Evolutionary conservation across 257 asterid genomes (phyloP).

Genomic region (Salvia rosmarinus): DNA sequence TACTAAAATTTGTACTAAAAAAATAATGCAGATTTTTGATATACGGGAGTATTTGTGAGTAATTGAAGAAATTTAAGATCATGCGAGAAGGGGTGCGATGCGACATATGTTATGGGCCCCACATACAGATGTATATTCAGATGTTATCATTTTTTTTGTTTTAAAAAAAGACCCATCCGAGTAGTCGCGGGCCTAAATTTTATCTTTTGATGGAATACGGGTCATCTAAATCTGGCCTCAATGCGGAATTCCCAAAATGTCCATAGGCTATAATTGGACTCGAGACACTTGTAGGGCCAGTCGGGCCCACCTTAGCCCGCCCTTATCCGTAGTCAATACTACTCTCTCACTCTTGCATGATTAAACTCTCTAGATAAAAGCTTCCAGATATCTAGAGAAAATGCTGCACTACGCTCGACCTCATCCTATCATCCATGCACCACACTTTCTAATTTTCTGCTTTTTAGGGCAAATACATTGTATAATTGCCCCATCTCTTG

Average conservation of each 20-base stretch:
- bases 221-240: slow-evolving; percentile 15
- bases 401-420: slow-evolving; percentile 4
- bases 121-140: background rate
- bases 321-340: slow-evolving; percentile 34
- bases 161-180: background rate
- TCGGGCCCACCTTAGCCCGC: slow-evolving; percentile 21
- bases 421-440: background rate
- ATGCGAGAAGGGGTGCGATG: background rate
- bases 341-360: slow-evolving; percentile 11
- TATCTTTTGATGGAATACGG: slow-evolving; percentile 28
- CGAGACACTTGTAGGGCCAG: background rate
- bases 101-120: background rate
- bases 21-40: too few relatives aligned
- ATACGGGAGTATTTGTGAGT: too few relatives aligned
- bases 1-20: too few relatives aligned
- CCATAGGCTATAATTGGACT: background rate
- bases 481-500: background rate
- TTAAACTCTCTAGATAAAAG: slow-evolving; percentile 13
- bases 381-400: slow-evolving; percentile 34
- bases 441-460: background rate
- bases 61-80: too few relatives aligned
- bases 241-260: background rate
- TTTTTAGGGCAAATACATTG: background rate
- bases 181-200: slow-evolving; percentile 15
- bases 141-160: too few relatives aligned